Conservation (phyloP, 2,329 filamentous ascomycete species). For the Claviceps purpurea region DNA sequence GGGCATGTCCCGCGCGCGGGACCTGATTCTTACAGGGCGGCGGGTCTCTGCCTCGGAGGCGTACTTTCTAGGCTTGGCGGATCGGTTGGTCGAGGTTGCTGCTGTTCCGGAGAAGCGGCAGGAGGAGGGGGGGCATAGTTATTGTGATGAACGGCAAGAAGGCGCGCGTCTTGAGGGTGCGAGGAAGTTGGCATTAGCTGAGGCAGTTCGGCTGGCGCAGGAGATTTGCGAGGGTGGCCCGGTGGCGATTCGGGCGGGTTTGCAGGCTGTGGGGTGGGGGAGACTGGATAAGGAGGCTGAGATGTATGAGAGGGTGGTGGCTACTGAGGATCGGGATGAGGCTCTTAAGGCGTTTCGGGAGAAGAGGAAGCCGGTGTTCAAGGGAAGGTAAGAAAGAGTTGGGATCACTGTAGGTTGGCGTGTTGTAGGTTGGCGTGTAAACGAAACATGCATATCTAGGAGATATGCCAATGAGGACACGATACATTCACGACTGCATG, state of each 20-base stretch:
- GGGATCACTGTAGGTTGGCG: not conserved
- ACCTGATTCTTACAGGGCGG: constrained; percentile 83
- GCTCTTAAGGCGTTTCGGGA: constrained; percentile 70
- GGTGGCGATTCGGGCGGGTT: constrained; percentile 63
- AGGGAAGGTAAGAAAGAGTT: constrained; percentile 29
- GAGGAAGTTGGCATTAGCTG: constrained; percentile 54
- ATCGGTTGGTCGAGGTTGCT: constrained; percentile 73
- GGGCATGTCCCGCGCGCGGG: constrained; percentile 67
- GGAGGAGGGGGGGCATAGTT: constrained; percentile 13
- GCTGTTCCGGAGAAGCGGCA: constrained; percentile 38
- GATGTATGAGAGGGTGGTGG: constrained; percentile 73
- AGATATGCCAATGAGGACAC: no score
- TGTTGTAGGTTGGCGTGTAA: not conserved
- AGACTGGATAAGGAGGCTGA: constrained; percentile 69
- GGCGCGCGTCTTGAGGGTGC: constrained; percentile 38
- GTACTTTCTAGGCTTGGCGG: constrained; percentile 80
- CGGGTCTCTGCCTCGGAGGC: constrained; percentile 72
- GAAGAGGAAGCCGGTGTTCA: constrained; percentile 47
- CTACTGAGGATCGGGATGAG: constrained; percentile 77
- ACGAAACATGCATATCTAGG: not conserved
- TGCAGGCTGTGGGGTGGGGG: constrained; percentile 64
- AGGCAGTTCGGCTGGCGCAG: constrained; percentile 63
- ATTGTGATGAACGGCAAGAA: not conserved
- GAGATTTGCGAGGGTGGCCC: constrained; percentile 88
- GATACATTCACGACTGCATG: no score